Evolutionary conservation across 306 rosid species (phyloP).

Genomic region (Dryas drummondii): DNA sequence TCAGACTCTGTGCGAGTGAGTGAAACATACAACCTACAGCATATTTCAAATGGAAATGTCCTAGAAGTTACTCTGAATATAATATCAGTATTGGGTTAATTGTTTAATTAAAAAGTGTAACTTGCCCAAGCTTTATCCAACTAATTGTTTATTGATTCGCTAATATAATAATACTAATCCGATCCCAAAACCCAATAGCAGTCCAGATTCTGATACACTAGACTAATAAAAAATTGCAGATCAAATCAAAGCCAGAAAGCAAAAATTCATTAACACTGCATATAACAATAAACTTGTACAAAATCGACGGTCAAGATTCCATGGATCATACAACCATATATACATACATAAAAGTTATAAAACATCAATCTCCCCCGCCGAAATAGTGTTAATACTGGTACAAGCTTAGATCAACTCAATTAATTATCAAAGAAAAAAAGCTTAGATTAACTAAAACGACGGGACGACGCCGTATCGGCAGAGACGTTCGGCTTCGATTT

Average conservation of each 20-base stretch:
- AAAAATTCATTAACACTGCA: conserved; percentile 16
- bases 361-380: too few relatives aligned
- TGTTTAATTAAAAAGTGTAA: too few relatives aligned
- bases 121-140: neutral
- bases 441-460: conserved; percentile 25
- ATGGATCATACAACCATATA: neutral
- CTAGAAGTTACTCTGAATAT: too few relatives aligned
- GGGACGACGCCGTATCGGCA: conserved; percentile 91
- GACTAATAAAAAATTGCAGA: neutral
- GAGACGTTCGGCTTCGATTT: conserved; percentile 48
- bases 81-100: too few relatives aligned
- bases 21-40: too few relatives aligned
- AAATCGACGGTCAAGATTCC: conserved; percentile 37
- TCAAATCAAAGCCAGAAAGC: neutral
- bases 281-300: neutral
- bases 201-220: conserved; percentile 22
- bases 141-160: neutral
- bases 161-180: neutral
- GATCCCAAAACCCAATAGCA: conserved; percentile 2
- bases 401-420: conserved; percentile 14
- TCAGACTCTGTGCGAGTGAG: too few relatives aligned
- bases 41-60: too few relatives aligned
- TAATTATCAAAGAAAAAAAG: too few relatives aligned
- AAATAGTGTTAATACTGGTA: too few relatives aligned
- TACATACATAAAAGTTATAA: too few relatives aligned